Percentiles rank a stretch among this genome's conserved stretches.
Conservation (phyloP, 2,329 filamentous ascomycete species). For the Colletotrichum sansevieriae region DNA sequence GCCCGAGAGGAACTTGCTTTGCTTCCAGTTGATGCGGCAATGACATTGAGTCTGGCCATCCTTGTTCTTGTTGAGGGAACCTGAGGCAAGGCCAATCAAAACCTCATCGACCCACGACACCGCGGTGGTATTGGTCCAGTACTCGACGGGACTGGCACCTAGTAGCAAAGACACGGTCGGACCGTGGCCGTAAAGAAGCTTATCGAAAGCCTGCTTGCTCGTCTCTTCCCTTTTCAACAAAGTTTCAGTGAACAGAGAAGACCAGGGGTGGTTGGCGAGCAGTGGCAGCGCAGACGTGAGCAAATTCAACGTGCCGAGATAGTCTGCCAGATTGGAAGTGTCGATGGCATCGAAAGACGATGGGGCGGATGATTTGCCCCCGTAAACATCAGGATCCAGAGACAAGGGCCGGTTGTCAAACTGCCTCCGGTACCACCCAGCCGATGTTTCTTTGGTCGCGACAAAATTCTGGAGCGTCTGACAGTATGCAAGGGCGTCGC, state of each 20-base stretch:
- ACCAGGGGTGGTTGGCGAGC: constrained; percentile 56
- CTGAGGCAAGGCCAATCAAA: constrained; percentile 45
- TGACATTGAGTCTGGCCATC: constrained; percentile 43
- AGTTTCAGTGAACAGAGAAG: constrained; percentile 59
- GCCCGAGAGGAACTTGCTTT: constrained; percentile 49
- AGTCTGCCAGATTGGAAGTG: constrained; percentile 60
- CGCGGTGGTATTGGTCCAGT: constrained; percentile 62
- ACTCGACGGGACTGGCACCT: constrained; percentile 63
- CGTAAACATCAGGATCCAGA: constrained; percentile 59
- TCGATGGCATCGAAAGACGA: constrained; percentile 68
- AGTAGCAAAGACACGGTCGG: constrained; percentile 62
- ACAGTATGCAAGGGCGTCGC: constrained; percentile 65
- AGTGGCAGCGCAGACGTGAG: constrained; percentile 61
- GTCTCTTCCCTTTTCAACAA: constrained; percentile 44
- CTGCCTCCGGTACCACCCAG: constrained; percentile 58
- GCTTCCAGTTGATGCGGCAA: constrained; percentile 54
- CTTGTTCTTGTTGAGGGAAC: constrained; percentile 2
- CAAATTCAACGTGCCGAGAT: constrained; percentile 54
- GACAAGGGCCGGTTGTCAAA: constrained; percentile 55
- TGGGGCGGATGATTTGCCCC: constrained; percentile 50
- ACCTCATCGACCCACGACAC: constrained; percentile 57
- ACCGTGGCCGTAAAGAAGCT: constrained; percentile 61
- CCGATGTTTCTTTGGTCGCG: constrained; percentile 47
- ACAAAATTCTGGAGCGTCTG: constrained; percentile 62
- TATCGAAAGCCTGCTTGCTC: constrained; percentile 51